These are phyloP conservation scores for Ceratobasidium sp. DNA, from an alignment of 1,284 basidiomycete genomes.

Conservation along the genomic window DNA sequence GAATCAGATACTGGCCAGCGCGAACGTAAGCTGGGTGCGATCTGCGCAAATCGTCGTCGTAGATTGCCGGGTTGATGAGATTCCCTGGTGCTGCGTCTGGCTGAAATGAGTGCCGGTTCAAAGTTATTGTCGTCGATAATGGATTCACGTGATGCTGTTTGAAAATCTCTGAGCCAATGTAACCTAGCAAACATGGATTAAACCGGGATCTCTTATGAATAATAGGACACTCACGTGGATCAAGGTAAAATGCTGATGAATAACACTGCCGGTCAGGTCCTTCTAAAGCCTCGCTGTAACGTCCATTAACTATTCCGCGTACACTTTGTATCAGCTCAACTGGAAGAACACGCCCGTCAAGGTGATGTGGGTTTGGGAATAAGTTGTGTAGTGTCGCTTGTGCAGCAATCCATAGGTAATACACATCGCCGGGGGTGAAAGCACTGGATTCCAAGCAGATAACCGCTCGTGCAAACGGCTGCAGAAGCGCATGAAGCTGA, in stretches of 20 bases:
- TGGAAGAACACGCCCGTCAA: background rate
- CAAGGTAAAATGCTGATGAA: constrained; percentile 21
- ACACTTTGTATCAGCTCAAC: background rate
- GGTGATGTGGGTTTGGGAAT: constrained; percentile 9
- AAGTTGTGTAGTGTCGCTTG: constrained; percentile 7
- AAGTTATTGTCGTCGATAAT: background rate
- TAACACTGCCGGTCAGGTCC: constrained; percentile 28
- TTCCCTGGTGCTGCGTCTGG: background rate
- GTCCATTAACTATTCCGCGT: constrained; percentile 15
- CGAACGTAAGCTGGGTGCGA: constrained; percentile 17
- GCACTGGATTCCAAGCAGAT: constrained; percentile 39
- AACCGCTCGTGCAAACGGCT: constrained; percentile 35
- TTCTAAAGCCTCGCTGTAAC: constrained; percentile 35
- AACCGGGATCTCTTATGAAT: too few relatives aligned
- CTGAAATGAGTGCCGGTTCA: background rate
- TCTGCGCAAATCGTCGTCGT: constrained; percentile 20
- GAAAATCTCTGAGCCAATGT: constrained; percentile 4
- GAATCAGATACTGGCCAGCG: constrained; percentile 21
- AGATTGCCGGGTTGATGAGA: background rate
- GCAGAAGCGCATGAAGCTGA: constrained; percentile 20
- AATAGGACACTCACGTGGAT: constrained; percentile 27
- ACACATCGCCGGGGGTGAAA: constrained; percentile 28
- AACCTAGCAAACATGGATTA: background rate
- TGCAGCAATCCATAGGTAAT: constrained; percentile 43
- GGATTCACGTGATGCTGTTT: constrained; percentile 2